Evolutionary conservation across 352 stramenopile genomes (phyloP).

Genomic region (Globisporangium ultimum): DNA sequence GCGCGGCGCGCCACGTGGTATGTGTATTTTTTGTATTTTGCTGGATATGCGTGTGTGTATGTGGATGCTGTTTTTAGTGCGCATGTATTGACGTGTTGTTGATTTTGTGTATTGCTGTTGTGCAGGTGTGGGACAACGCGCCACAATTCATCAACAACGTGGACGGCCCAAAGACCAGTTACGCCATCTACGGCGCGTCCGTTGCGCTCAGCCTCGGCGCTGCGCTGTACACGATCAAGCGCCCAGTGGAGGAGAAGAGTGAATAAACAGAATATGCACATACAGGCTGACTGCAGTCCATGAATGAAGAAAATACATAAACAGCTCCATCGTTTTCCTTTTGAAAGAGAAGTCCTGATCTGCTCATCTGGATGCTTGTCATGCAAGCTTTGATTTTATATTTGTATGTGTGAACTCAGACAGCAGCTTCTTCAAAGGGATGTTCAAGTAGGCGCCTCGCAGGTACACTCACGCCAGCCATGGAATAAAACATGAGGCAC

Average conservation of each 20-base stretch:
- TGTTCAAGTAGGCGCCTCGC: no score
- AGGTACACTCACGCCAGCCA: no score
- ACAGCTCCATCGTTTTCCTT: neutral
- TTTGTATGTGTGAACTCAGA: no score
- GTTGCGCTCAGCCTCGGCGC: conserved; percentile 43
- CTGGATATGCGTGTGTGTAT: no score
- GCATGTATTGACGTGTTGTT: neutral
- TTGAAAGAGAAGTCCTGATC: no score
- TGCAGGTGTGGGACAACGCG: conserved; percentile 85
- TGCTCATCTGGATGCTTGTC: no score
- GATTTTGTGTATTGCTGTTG: neutral
- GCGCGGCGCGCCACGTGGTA: conserved; percentile 83
- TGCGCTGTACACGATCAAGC: conserved; percentile 52
- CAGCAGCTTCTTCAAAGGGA: no score
- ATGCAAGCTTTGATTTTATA: no score
- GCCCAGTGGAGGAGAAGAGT: conserved; percentile 11
- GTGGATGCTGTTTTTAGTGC: neutral
- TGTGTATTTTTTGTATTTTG: conserved; percentile 2
- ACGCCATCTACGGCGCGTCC: conserved; percentile 48
- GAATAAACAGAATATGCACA: conserved; percentile 8
- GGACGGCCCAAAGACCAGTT: conserved; percentile 41
- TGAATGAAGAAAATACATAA: conserved; percentile 1
- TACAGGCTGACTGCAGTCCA: neutral
- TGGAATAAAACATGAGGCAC: no score
- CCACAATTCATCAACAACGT: conserved; percentile 85